These are phyloP conservation scores for Raddia guianensis DNA, from an alignment of 176 grass and related monocot species.

Conservation along the genomic window DNA sequence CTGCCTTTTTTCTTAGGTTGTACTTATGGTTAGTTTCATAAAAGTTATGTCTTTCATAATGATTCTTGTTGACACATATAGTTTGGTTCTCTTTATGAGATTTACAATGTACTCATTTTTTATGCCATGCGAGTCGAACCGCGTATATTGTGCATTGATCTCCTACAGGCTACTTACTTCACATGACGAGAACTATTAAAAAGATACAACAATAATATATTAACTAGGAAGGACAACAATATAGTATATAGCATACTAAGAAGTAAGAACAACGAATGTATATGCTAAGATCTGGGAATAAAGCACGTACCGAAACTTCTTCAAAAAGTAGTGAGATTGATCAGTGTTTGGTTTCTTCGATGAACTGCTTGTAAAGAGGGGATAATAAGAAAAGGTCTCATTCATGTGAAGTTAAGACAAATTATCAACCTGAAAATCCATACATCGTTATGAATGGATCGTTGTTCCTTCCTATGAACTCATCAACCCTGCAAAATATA, in stretches of 20 bases:
- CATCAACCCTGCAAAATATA: conserved; percentile 54
- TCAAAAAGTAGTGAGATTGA: conserved; percentile 32
- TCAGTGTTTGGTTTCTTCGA: conserved; percentile 30
- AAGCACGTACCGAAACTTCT: conserved; percentile 47
- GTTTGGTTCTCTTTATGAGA: too few species aligned
- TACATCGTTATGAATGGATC: conserved; percentile 70
- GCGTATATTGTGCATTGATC: too few species aligned
- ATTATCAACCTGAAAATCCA: conserved; percentile 53
- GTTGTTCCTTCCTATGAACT: conserved; percentile 49
- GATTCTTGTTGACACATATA: too few species aligned
- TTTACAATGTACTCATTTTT: too few species aligned
- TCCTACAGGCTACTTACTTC: too few species aligned
- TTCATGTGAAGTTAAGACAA: conserved; percentile 30
- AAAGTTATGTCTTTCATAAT: too few species aligned
- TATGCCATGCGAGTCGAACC: too few species aligned
- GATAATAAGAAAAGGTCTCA: conserved; percentile 34
- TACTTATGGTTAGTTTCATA: too few species aligned
- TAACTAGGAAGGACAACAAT: background rate
- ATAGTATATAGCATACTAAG: background rate
- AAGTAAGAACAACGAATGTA: background rate
- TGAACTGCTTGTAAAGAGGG: conserved; percentile 46
- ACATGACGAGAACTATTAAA: too few species aligned
- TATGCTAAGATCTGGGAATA: background rate
- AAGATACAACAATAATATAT: too few species aligned
- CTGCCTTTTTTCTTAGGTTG: too few species aligned